Evolutionary conservation across 352 stramenopile species (phyloP).

Genomic region (Globisporangium uncinulatum): DNA sequence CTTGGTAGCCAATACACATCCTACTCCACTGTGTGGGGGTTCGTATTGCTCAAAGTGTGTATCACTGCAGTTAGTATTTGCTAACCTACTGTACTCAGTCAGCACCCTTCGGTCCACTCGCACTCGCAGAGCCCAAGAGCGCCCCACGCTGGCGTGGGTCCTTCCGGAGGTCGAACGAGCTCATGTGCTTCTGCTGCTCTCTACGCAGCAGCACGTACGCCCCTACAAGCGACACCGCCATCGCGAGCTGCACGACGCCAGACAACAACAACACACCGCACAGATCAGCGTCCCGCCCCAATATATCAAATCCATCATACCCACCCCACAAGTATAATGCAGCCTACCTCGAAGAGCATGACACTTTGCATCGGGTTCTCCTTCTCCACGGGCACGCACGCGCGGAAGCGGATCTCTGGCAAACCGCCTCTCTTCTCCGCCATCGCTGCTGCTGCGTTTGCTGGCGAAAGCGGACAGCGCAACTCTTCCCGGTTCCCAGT

Average conservation of each 20-base stretch:
- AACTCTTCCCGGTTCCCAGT: constrained; percentile 69
- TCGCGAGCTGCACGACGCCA: constrained; percentile 30
- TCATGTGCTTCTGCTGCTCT: constrained; percentile 75
- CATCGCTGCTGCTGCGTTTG: constrained; percentile 9
- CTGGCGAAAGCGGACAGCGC: constrained; percentile 27
- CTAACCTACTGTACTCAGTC: not conserved
- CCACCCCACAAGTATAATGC: not conserved
- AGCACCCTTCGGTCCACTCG: constrained; percentile 3
- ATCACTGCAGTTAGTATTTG: not conserved
- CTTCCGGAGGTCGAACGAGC: constrained; percentile 69
- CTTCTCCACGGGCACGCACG: constrained; percentile 39
- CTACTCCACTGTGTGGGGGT: not conserved
- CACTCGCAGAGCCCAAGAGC: constrained; percentile 19
- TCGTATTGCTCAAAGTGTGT: not conserved
- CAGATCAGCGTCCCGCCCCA: not conserved
- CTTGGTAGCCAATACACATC: no score
- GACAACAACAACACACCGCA: not conserved
- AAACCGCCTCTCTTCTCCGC: not conserved
- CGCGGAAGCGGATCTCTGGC: constrained; percentile 44
- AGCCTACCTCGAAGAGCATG: constrained; percentile 69
- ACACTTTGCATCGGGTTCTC: constrained; percentile 34
- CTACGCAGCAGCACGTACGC: constrained; percentile 43
- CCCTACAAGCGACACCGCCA: constrained; percentile 36
- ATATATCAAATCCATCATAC: no score
- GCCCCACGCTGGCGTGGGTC: constrained; percentile 46